Conservation (phyloP, 1,284 basidiomycete genomes). For the Phlebopus sp. region DNA sequence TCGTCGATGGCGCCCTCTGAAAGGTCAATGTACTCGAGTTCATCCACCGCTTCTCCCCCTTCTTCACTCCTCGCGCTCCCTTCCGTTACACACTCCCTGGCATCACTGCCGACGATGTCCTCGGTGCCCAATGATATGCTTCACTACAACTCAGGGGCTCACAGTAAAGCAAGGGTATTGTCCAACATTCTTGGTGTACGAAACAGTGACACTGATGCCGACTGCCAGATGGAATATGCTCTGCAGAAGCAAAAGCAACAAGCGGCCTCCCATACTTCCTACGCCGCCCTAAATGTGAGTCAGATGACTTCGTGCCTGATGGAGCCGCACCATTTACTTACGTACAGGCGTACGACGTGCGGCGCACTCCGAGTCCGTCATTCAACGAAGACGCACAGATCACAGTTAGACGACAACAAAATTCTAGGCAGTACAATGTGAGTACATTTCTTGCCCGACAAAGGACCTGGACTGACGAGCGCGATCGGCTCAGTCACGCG, state of each 20-base stretch:
- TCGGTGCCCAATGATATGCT: slow-evolving; percentile 29
- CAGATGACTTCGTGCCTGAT: slow-evolving; percentile 1
- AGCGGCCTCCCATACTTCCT: slow-evolving; percentile 12
- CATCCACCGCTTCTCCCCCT: slow-evolving; percentile 32
- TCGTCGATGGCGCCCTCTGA: slow-evolving; percentile 34
- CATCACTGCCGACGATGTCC: slow-evolving; percentile 30
- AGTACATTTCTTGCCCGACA: slow-evolving; percentile 4
- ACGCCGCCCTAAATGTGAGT: slow-evolving; percentile 27
- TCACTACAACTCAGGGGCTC: slow-evolving; percentile 27
- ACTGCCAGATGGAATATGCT: slow-evolving; percentile 29
- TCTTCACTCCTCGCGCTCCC: slow-evolving; percentile 28
- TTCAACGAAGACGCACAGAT: slow-evolving; percentile 29
- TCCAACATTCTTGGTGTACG: neutral
- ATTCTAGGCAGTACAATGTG: slow-evolving; percentile 21
- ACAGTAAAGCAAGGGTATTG: slow-evolving; percentile 30
- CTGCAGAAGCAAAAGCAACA: slow-evolving; percentile 32
- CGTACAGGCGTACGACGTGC: slow-evolving; percentile 27
- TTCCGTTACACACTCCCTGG: slow-evolving; percentile 34
- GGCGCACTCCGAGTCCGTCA: slow-evolving; percentile 32
- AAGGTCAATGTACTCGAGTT: slow-evolving; percentile 32
- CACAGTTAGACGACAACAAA: slow-evolving; percentile 31
- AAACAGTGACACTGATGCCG: slow-evolving; percentile 5
- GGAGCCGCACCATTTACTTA: slow-evolving; percentile 8
- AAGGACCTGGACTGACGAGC: neutral
- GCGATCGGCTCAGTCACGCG: slow-evolving; percentile 24